Percentiles rank a stretch among this genome's conserved stretches.
These are phyloP conservation scores for Aspergillus awamori DNA, from an alignment of 2,329 filamentous ascomycete species.

Conservation along the genomic window DNA sequence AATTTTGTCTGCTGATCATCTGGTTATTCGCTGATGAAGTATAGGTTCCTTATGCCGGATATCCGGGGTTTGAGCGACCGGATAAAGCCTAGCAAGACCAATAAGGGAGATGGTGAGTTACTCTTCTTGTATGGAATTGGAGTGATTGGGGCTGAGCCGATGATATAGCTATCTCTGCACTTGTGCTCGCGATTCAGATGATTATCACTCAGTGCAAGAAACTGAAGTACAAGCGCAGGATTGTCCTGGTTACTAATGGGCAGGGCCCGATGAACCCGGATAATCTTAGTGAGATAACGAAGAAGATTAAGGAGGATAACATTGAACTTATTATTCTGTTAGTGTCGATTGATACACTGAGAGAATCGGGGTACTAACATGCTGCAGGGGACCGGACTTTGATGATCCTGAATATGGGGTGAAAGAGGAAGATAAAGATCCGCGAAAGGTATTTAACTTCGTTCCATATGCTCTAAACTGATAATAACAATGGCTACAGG, in stretches of 20 bases:
- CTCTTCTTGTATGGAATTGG: slow-evolving; percentile 12
- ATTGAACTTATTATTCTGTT: slow-evolving; percentile 81
- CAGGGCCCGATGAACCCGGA: slow-evolving; percentile 72
- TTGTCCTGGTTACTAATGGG: slow-evolving; percentile 85
- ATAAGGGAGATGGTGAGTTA: slow-evolving; percentile 68
- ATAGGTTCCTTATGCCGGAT: slow-evolving; percentile 66
- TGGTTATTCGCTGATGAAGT: slow-evolving; percentile 13
- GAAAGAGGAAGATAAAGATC: slow-evolving; percentile 84
- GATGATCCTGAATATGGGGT: slow-evolving; percentile 87
- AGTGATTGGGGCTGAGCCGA: not conserved
- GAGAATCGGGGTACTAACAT: slow-evolving; percentile 28
- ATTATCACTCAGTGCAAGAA: slow-evolving; percentile 78
- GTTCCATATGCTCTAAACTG: not conserved
- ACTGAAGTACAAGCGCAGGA: slow-evolving; percentile 77
- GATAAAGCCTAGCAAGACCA: slow-evolving; percentile 69
- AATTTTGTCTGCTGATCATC: slow-evolving; percentile 28
- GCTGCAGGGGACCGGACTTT: slow-evolving; percentile 79
- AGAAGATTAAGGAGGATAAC: slow-evolving; percentile 72
- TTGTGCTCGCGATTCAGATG: slow-evolving; percentile 85
- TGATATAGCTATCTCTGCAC: slow-evolving; percentile 69
- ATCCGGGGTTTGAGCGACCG: slow-evolving; percentile 65
- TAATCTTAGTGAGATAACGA: slow-evolving; percentile 68
- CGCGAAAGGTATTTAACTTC: slow-evolving; percentile 60
- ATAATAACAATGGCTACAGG: slow-evolving; percentile 43
- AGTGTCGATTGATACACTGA: slow-evolving; percentile 37